Evolutionary conservation across 257 asterid genomes (phyloP).

Genomic region (Solanum chilense): DNA sequence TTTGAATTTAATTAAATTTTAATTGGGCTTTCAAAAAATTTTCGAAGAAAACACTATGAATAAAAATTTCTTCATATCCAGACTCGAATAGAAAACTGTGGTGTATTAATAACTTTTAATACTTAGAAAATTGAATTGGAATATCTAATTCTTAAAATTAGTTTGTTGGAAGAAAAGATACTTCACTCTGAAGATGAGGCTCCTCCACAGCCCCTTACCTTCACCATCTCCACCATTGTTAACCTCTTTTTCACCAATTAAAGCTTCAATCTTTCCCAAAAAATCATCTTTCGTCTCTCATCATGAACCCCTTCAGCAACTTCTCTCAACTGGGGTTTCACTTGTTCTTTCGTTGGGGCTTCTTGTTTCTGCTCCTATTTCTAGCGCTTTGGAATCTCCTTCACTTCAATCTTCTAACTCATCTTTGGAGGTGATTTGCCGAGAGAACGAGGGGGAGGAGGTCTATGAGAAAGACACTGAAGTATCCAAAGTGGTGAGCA

Average conservation of each 20-base stretch:
- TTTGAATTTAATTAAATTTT: no score
- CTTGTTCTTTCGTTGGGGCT: constrained; percentile 52
- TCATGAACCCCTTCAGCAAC: not conserved
- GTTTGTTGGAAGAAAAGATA: not conserved
- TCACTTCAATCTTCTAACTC: not conserved
- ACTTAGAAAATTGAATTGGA: not conserved
- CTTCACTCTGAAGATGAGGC: not conserved
- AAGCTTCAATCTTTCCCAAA: not conserved
- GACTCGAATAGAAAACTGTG: rapidly evolving
- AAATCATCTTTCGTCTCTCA: not conserved
- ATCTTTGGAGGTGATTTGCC: constrained; percentile 27
- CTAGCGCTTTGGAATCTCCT: constrained; percentile 16
- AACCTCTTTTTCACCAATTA: not conserved
- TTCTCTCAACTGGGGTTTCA: constrained; percentile 26
- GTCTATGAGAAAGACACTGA: constrained; percentile 1
- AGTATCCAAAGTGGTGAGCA: constrained; percentile 26
- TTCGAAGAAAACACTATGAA: rapidly evolving
- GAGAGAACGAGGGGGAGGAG: constrained; percentile 29
- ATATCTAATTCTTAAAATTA: not conserved
- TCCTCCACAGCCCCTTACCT: not conserved
- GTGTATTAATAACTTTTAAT: not conserved
- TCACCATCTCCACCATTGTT: not conserved
- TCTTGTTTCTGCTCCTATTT: constrained; percentile 33
- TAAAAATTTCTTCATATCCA: rapidly evolving
- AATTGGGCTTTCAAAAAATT: rapidly evolving